Base-by-base conservation (phyloP, 768 basidiomycete genomes). In the Imleria badia region DNA sequence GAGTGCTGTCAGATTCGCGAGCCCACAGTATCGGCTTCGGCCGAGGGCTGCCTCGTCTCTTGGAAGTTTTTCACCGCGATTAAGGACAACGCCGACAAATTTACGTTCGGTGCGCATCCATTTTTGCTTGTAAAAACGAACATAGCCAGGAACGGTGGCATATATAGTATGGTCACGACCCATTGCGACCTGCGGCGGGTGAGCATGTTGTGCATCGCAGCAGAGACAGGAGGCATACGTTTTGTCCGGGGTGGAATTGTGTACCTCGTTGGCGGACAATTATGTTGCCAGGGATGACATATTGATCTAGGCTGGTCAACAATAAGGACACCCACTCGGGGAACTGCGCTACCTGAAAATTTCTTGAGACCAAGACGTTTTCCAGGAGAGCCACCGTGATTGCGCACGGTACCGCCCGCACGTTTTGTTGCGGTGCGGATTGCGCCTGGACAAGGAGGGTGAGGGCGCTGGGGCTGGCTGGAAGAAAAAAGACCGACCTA, bases 91-190 rank as follows among this genome's bases (percentile, higher is more conserved):
- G 29, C 97, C 97, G 43, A 98, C 80, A 62, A 81, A 93, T 64
- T 83, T 85, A 47, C 91, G 83, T 62, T 89, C 84, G 45, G 83
- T 80, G 29, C 84, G 79, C 77, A 85, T 79, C 75, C 83, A 85
- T 53, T 86, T 87, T 68, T 84, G 76, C 70, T 85, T 88, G 84
- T 97, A 99, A 74, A 94, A 98, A 39, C 94, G 91, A 36, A 99
- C 91, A 66, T 83, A 94, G 13, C 97, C 97, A 0, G 96, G 95
- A 6, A 85, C 85, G 3, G 83, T 78, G 23, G 97, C 95, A 66
- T 87, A 98, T 51, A 99, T 79, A 1, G 97, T 98, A 73, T 98
- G 94, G 73, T 99, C 97, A 53, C 87, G 84, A 20, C 95, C 97
- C 69, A 92, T 87, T 60, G 84, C 85, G 50, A 98, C 93, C 92